Evolutionary conservation across 1,139 yeast genomes (phyloP).

Genomic region (Candida gigantensis): DNA sequence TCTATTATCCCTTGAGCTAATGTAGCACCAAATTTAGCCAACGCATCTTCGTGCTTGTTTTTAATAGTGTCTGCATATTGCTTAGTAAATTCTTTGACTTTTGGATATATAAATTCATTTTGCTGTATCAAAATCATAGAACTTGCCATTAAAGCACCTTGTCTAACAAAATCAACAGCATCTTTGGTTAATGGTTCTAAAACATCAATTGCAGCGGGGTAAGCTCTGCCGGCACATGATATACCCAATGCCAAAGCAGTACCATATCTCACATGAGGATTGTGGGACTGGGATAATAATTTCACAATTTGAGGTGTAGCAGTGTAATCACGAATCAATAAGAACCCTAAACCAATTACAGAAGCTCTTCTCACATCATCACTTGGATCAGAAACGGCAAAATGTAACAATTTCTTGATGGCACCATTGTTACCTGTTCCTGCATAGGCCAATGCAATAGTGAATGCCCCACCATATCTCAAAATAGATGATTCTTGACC

Average conservation of each 20-base stretch:
- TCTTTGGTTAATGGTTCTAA: conserved; percentile 92
- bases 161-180: conserved; percentile 95
- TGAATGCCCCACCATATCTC: conserved; percentile 94
- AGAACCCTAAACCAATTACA: conserved; percentile 91
- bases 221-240: conserved; percentile 93
- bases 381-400: conserved; percentile 94
- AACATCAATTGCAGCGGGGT: conserved; percentile 86
- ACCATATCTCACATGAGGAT: conserved; percentile 98
- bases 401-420: conserved; percentile 80
- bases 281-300: conserved; percentile 88
- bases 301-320: conserved; percentile 96
- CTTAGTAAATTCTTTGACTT: conserved; percentile 75
- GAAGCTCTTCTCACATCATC: conserved; percentile 98
- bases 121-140: conserved; percentile 94
- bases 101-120: conserved; percentile 81
- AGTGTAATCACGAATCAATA: conserved; percentile 84
- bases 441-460: conserved; percentile 93
- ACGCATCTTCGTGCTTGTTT: conserved; percentile 92
- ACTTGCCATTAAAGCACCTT: conserved; percentile 92
- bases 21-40: conserved; percentile 97
- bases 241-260: conserved; percentile 97
- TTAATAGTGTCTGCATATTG: conserved; percentile 72
- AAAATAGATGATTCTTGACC: conserved; percentile 78
- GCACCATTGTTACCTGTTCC: conserved; percentile 94
- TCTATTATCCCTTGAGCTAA: conserved; percentile 96